Base-by-base conservation (phyloP, 345 rosid species). In the Laguncularia racemosa region DNA sequence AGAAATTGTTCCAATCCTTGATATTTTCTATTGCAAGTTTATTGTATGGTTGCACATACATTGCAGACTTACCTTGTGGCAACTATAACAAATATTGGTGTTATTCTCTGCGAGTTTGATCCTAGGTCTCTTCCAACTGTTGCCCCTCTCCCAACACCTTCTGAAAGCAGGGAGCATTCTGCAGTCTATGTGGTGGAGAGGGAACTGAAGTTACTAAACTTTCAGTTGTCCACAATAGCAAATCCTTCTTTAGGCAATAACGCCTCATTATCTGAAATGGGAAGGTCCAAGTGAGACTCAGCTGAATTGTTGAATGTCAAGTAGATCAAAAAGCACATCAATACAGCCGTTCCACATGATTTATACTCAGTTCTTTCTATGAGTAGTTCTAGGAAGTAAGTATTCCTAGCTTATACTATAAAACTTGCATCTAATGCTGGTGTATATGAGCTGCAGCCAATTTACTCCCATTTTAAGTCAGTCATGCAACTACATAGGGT, bases 331-430 rank as follows among this genome's bases (percentile, higher is more conserved):
- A 87, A 78, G 83, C 92, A 87, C 67, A 84, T 87, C 38, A 87
- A 88, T 72, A 91, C 97, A 13, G 87, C 97, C 66, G 97, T 89
- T 79, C 96, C 91, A 40, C 89, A 89, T 66, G 99, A 93, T 84
- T 90, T 96, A 53, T 87, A 93, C 76, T 87, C 97, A 5, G 82
- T 89, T 79, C 85, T 93, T 71, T 87, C 99, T 28, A 76, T 85
- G 23, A 93, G 99, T 90, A 84, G 90, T 78, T 93, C 99, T 2
- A 95, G 99, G 60, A 93, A 87, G 99, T 93, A 76, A 87, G 96
- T 82, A 49, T 2, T 28, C 20, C n/a, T 44, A 4, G 40, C 52
- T 28, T 55, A n/a, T n/a, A 9, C 15, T 14, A 14, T 46, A 21
- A 18, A 20, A 33, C 4, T 45, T 44, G 60, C n/a, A 33, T 33